phyloP scores from a whole-genome alignment of 805 yeast species.

The Nadsonia fulvescens region DNA sequence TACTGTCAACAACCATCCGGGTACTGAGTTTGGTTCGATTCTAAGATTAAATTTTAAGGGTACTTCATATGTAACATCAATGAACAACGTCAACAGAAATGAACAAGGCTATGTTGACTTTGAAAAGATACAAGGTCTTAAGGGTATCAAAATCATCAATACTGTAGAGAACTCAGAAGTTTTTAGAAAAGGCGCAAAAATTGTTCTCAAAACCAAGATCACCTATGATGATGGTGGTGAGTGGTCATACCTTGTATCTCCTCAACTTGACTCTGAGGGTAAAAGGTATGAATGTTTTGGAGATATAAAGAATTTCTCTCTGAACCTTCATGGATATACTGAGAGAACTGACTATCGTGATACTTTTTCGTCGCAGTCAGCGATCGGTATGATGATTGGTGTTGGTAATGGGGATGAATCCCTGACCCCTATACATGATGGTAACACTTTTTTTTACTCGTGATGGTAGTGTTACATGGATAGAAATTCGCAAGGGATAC shows the following conservation, averaged over 20 bases:
- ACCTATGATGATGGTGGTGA: conserved; percentile 85
- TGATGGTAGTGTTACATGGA: conserved; percentile 92
- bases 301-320: conserved; percentile 45
- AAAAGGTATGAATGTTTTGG: conserved; percentile 34
- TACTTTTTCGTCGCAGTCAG: conserved; percentile 74
- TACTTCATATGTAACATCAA: conserved; percentile 56
- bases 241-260: conserved; percentile 62
- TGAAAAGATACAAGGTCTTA: conserved; percentile 65
- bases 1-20: conserved; percentile 36
- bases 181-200: conserved; percentile 27
- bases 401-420: conserved; percentile 77
- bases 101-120: conserved; percentile 65
- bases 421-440: conserved; percentile 29
- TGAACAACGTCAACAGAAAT: conserved; percentile 61
- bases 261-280: conserved; percentile 43
- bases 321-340: conserved; percentile 79
- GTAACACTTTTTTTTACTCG: conserved; percentile 58
- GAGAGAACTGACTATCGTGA: conserved; percentile 74
- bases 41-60: conserved; percentile 86
- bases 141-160: conserved; percentile 69
- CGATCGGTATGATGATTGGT: conserved; percentile 76
- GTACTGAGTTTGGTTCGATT: conserved; percentile 54
- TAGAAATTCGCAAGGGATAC: conserved; percentile 51
- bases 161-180: conserved; percentile 39
- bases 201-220: conserved; percentile 50